Evolutionary conservation across 106 monocot species (phyloP), one percentile per base, ranked within the genome.

Genomic region (Posidonia australis): DNA sequence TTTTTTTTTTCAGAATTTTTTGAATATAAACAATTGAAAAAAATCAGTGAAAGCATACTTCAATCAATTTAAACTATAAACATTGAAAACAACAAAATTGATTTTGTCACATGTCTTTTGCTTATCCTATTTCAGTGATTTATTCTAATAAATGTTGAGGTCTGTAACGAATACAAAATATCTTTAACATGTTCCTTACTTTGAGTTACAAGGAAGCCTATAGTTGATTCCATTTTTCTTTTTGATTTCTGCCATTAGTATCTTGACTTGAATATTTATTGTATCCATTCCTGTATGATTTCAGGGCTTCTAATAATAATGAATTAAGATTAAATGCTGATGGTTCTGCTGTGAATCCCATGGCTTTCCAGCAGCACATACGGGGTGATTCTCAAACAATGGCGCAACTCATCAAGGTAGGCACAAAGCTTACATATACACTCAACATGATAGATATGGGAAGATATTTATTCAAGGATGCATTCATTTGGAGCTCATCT

Each of bases 311-410:
- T 57, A 9, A 66, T 51, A 71, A 77, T 80, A 68, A 79, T 82
- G 76, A 84, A 46, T 67, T 90, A 48, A 82, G 72, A 65, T 61
- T 90, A 54, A 90, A 86, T 63, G 63, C 80, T 62, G 94, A 96
- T 79, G 94, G 94, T 41, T 90, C 94, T 16, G 90, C 90, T 57
- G 71, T 79, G 44, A 82, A 96, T 67, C 90, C 94, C 78, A 62
- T 44, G 58, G 82, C 86, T 29, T 96, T 96, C 54, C 90, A 83
- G 58, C 86, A 84, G 60, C 81, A 76, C 12, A 64, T 96, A 60
- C 79, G 72, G 10, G 36, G 74, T 60, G 78, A 90, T 79, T 73
- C 94, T 17, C 90, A 90, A 60, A 68, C 80, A 51, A 82, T 96
- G 80, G 74, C 77, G 63, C 90, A 90, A 52, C 74, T 96, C 21